These are phyloP conservation scores for Solanum hybrid DNA, from an alignment of 305 asterid species.

Conservation along the genomic window DNA sequence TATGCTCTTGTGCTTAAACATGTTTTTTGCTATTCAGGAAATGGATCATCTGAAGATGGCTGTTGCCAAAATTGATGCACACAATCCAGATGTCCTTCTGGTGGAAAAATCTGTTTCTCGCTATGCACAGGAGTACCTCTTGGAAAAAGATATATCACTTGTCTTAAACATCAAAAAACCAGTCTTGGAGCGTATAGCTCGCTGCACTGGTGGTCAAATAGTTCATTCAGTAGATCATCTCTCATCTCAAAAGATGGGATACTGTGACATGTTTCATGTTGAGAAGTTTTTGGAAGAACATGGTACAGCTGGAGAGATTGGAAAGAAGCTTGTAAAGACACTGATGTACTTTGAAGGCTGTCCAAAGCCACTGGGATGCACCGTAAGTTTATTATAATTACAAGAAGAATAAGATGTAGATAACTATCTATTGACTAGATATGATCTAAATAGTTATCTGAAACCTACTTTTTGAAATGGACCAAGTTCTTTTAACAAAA, in stretches of 20 bases:
- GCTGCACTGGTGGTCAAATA: constrained; percentile 88
- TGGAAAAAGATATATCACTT: constrained; percentile 84
- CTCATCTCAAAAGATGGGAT: constrained; percentile 70
- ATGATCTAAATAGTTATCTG: background rate
- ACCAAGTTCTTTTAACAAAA: background rate
- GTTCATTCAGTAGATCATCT: constrained; percentile 87
- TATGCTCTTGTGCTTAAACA: constrained; percentile 7
- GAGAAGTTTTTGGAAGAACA: constrained; percentile 70
- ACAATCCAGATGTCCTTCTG: constrained; percentile 80
- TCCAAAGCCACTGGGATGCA: constrained; percentile 94
- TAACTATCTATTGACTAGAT: constrained; percentile 3
- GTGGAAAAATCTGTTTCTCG: constrained; percentile 99
- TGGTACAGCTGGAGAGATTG: constrained; percentile 59
- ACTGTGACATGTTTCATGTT: constrained; percentile 78
- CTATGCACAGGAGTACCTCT: constrained; percentile 93
- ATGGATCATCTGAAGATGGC: constrained; percentile 99
- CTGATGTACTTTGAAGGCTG: constrained; percentile 97
- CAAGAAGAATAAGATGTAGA: background rate
- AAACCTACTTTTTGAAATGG: background rate
- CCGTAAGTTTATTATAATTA: constrained; percentile 44
- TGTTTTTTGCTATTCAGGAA: constrained; percentile 46
- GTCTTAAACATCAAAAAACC: constrained; percentile 86
- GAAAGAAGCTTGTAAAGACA: constrained; percentile 70
- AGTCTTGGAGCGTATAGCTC: constrained; percentile 88
- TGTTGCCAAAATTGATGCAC: constrained; percentile 86